A percentile compares a stretch with the other conserved stretches of the same genome.
Evolutionary conservation across 2,329 filamentous ascomycete species (phyloP).

Genomic region (Aspergillus ruber): DNA sequence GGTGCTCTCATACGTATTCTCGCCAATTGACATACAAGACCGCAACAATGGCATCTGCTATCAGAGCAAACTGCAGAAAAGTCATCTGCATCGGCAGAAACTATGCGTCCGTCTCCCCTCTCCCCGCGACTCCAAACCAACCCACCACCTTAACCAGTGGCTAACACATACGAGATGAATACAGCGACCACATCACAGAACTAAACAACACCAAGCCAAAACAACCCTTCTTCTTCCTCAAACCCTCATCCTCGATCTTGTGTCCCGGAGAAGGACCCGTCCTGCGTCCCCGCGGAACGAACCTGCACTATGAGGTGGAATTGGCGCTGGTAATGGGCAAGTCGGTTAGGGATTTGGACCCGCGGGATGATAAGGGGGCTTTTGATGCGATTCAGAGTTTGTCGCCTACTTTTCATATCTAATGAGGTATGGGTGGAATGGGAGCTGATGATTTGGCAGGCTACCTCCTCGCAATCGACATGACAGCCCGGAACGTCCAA

Average conservation of each 20-base stretch:
- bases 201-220: conserved; percentile 81
- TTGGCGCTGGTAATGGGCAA: conserved; percentile 84
- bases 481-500: conserved; percentile 93
- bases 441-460: conserved; percentile 41
- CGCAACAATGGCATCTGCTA: conserved; percentile 33
- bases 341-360: conserved; percentile 66
- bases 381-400: conserved; percentile 73
- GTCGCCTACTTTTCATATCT: conserved; percentile 9
- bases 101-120: conserved; percentile 65
- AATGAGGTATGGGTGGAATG: not conserved
- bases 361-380: conserved; percentile 67
- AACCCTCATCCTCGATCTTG: conserved; percentile 82
- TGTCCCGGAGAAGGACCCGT: conserved; percentile 72
- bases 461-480: conserved; percentile 89
- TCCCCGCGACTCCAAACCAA: not conserved
- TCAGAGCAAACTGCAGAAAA: conserved; percentile 56
- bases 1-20: not conserved
- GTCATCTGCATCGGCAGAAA: conserved; percentile 92
- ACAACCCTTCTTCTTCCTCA: conserved; percentile 98
- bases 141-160: not conserved
- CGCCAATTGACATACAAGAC: not conserved
- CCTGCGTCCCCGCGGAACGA: conserved; percentile 73
- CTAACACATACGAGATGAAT: too few relatives aligned
- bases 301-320: conserved; percentile 92
- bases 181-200: conserved; percentile 85